Base-by-base conservation (phyloP, 192 early-diverging fungal species). In the Umbelopsis sp. region DNA sequence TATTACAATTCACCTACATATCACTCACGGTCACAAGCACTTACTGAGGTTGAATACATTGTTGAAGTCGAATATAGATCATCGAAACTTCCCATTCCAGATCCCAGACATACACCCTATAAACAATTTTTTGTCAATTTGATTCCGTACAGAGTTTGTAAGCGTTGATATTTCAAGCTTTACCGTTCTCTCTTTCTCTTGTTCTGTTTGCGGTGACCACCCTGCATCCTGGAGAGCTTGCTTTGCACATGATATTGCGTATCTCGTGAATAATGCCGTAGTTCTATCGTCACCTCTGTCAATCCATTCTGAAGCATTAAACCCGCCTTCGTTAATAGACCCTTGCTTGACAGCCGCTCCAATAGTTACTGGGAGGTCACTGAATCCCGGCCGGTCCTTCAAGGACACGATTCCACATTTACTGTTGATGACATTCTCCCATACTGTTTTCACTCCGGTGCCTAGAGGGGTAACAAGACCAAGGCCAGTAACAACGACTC, bases 401-500 rank as follows among this genome's bases (percentile, higher is more conserved):
- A 95, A 78, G 17, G 92, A 93, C 29, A 87, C 83, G 53, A 98
- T 87, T 17, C 96, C 97, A 73, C 90, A 93, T 25, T 86, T 70
- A 1, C 87, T 88, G 9, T 87, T 86, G 36, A 97, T 65, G 26
- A 98, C 82, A 66, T 80, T 85, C 20, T 77, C 73, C 96, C 96
- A 98, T 0, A 86, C 83, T 24, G 81, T 76, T 51, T 80, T 75
- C 17, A 92, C 88, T 65, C 94, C 93, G 1, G 88, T 87, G 51
- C 91, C 95, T 17, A 98, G 84, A 2, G 97, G 97, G 21, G 95
- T 95, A 34, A 98, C 92, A 20, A 96, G 81, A 7, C 97, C 97
- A 6, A 98, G 84, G 5, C 97, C 97, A 21, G 97, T 98, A 14
- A 98, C 95, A 4, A 96, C 97, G 2, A 98, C 97, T n/a, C 95